Evolutionary conservation across 805 yeast genomes (phyloP), one percentile per base, ranked within the genome.

Genomic region (Metschnikowia matae): DNA sequence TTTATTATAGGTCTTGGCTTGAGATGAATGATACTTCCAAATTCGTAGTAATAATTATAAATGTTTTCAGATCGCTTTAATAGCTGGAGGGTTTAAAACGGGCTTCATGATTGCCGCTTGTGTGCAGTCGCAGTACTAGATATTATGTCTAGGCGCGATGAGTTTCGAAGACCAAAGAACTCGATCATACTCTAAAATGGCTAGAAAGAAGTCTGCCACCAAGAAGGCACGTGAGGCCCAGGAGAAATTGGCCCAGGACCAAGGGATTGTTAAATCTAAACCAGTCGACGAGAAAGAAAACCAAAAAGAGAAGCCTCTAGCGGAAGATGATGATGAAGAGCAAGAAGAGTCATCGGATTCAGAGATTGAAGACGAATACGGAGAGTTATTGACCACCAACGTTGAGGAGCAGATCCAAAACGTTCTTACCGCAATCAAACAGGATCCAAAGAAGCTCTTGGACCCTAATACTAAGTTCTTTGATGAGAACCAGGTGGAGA

Each of bases 361-460:
- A 0, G 96, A 89, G 63, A 89, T 83, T 3, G 99, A 92, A 68
- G 99, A 94, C 64, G 97, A 91, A 53, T 84, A 67, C 57, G 99
- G 97, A 47, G 96, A 90, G 31, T 72, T 94, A 46, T 76, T 89
- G 48, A 92, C 97, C 0, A 89, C 82, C 44, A 90, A 87, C 46
- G 88, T 94, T 8, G 97, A 94, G 55, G 67, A 75, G 17, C 95
- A 95, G 21, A 83, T 94, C 56, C 74, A 78, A 46, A 77, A 83
- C 40, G 96, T 94, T 2, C 67, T 94, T 45, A 62, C 71, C 15
- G 86, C 96, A 0, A 78, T 94, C 52, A 82, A 80, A 61, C 73
- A 74, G 2, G 83, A 88, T 47, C 92, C 94, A 51, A 75, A 80
- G 50, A 64, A 66, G 56, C 73, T 92, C 38, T 75, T 85, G 54